Base-by-base conservation (phyloP, 805 yeast genomes). In the Kuraishia capsulata region DNA sequence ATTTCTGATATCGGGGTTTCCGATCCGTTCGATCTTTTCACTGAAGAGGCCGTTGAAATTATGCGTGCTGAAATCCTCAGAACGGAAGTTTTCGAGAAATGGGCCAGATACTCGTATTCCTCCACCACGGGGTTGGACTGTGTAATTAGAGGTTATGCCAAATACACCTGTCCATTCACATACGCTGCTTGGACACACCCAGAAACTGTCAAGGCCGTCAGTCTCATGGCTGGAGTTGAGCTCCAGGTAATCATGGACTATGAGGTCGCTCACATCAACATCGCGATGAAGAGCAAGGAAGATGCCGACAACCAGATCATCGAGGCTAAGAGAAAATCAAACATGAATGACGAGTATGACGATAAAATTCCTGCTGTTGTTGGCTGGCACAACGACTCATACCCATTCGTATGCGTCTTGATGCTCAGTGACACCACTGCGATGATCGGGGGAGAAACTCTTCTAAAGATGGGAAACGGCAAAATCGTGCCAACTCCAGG, bases 351-450 rank as follows among this genome's bases (percentile, higher is more conserved):
- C 35, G 47, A 46, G 17, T 39, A 40, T 38, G 53, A 54, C 25
- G 55, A 51, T 4, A 66, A 67, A 30, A 62, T 72, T 36, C 75
- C 76, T 10, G 79, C 76, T 18, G 65, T 75, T 32, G 78, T 75
- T 26, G 73, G 74, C 23, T 76, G 83, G 83, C 82, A 76, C 59
- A 53, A 61, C 39, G 83, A 76, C 50, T 67, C 77, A n/a, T 75
- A 73, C 40, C 81, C 81, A 13, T 74, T 73, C 50, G 81, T 76
- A 16, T 76, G 81, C 54, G 82, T 76, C 13, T 61, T 76, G 43
- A 76, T 76, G 83, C 50, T 76, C 33, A 68, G 76, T 23, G 81
- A 76, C 49, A 76, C 82, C 6, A 45, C 67, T 2, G 55, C 62
- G 33, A 75, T 76, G 81, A 59, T 69, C 51, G 81, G 81, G 21